Base-by-base conservation (phyloP, 768 basidiomycete genomes). In the Suillus americanus region DNA sequence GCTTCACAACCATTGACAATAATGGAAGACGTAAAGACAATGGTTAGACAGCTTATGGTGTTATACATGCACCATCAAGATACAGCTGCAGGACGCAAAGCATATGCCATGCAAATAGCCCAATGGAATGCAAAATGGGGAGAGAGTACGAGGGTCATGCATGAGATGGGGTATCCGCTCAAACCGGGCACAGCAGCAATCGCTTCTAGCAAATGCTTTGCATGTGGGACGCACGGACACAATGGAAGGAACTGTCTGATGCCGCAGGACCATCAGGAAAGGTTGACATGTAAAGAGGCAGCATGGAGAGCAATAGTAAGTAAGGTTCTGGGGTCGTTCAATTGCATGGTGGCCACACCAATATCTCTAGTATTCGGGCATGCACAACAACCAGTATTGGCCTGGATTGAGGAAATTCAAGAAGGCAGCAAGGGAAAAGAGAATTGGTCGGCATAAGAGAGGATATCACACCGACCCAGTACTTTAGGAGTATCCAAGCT, bases 1-100 rank as follows among this genome's bases (percentile, higher is more conserved):
- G 38, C 13, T 0, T 0, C 5, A 12, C 45, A 46, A 5, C 45
- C 8, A 12, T 1, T 23, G 0, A 5, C 20, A 3, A 4, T 46
- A 1, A 46, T 3, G 2, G 45, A 46, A n/a, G n/a, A 46, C 1
- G 4, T 46, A n/a, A 46, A n/a, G 3, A 12, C n/a, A 8, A n/a
- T 9, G 10, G 46, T 48, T 5, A n/a, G n/a, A 23, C 46, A 48
- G 2, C 14, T 40, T 1, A 6, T 40, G 5, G 13, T 4, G 4
- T 38, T 14, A 38, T 38, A 38, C 40, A 40, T 5, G 4, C 40
- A 40, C 14, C 40, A 40, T 6, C 40, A 14, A 16, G 40, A 40
- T 6, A 40, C 14, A 14, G 14, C 40, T 0, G 40, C 1, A 2
- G 40, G 40, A 5, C 1, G 5, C 0, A 16, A 5, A 16, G 40